Evolutionary conservation across 2,329 filamentous ascomycete species (phyloP).

Genomic region (Zalaria sp.): DNA sequence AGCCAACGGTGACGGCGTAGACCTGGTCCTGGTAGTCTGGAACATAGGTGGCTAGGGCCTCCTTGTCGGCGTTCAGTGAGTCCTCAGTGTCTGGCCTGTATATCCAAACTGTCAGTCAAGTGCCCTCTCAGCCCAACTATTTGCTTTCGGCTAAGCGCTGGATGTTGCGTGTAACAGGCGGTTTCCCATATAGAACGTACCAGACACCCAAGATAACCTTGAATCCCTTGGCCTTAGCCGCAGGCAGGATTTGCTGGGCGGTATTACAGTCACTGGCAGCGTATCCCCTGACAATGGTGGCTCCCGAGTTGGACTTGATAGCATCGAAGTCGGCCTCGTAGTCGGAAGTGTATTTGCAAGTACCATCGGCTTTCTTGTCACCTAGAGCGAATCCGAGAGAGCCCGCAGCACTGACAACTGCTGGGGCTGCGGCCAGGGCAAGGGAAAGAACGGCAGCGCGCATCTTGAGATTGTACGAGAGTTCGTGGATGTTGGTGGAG

Average conservation of each 20-base stretch:
- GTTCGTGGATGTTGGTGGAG: constrained; percentile 3
- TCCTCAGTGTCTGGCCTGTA: constrained; percentile 40
- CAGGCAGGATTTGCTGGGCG: constrained; percentile 48
- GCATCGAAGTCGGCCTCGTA: constrained; percentile 53
- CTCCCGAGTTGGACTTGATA: constrained; percentile 35
- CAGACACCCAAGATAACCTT: constrained; percentile 59
- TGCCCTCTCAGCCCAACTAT: no score
- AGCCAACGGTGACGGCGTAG: constrained; percentile 56
- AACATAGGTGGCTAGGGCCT: constrained; percentile 38
- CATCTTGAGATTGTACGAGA: background rate
- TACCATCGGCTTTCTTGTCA: constrained; percentile 44
- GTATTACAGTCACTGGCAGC: constrained; percentile 52
- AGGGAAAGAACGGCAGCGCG: constrained; percentile 5
- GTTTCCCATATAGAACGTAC: constrained; percentile 13
- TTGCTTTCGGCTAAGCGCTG: no score
- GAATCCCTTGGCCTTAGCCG: constrained; percentile 49
- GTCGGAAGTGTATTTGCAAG: constrained; percentile 48
- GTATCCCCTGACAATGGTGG: constrained; percentile 51
- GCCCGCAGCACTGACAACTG: constrained; percentile 24
- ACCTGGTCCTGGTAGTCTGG: constrained; percentile 42
- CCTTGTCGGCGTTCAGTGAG: constrained; percentile 47
- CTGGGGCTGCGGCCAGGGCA: constrained; percentile 12
- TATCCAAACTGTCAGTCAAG: no score
- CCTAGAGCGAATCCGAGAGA: constrained; percentile 53
- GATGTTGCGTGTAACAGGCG: no score